These are phyloP conservation scores for Penicillium sp. DNA, from an alignment of 2,329 filamentous ascomycete species.

Conservation along the genomic window DNA sequence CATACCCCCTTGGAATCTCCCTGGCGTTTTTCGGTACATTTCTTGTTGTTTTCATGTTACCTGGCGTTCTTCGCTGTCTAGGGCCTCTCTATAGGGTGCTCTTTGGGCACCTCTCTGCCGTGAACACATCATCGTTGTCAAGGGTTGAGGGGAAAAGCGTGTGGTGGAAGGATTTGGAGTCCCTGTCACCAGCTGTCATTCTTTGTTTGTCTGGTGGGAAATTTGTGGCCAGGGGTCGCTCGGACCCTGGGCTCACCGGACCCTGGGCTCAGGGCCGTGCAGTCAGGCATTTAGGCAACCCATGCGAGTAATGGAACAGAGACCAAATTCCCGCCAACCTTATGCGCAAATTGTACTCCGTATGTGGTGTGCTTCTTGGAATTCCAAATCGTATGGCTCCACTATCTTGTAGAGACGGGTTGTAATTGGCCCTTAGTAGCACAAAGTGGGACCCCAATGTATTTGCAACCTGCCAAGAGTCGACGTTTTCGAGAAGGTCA, in stretches of 20 bases:
- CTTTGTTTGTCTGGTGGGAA: constrained; percentile 8
- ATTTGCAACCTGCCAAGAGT: background rate
- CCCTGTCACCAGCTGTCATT: background rate
- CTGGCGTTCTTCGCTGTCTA: background rate
- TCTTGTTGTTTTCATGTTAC: background rate
- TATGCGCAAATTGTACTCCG: constrained; percentile 11
- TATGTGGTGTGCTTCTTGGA: constrained; percentile 14
- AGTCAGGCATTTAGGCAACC: constrained; percentile 10
- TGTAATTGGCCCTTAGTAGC: constrained; percentile 20
- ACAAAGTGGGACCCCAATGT: background rate
- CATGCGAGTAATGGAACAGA: constrained; percentile 19
- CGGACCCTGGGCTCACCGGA: background rate
- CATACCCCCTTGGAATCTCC: background rate
- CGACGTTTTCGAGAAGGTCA: constrained; percentile 1
- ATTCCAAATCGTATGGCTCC: constrained; percentile 28
- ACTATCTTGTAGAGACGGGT: constrained; percentile 6
- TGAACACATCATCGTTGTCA: background rate
- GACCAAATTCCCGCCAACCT: constrained; percentile 1
- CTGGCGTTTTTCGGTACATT: constrained; percentile 9
- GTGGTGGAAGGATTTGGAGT: background rate
- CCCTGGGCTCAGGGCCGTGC: background rate
- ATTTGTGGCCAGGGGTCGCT: constrained; percentile 16
- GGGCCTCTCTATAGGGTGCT: too few relatives aligned
- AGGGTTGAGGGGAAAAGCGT: background rate
- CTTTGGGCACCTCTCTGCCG: background rate